These are phyloP conservation scores for Gelatoporia subvermispora DNA, from an alignment of 768 basidiomycete genomes.

Conservation along the genomic window DNA sequence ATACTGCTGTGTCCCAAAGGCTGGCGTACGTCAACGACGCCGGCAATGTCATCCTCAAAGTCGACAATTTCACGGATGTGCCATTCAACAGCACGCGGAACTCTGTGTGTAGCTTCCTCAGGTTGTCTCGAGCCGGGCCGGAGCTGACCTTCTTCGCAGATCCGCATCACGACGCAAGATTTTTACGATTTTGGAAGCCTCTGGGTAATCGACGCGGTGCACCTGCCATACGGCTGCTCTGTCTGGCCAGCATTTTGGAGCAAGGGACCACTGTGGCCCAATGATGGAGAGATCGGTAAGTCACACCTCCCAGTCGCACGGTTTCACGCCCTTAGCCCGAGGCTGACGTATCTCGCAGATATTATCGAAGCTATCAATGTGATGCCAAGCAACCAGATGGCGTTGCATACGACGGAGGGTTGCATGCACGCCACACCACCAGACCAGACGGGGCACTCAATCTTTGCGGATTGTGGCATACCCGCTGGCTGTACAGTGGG, in stretches of 20 bases:
- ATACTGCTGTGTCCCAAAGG: conserved; percentile 39
- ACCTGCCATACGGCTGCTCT: conserved; percentile 56
- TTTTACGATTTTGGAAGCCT: conserved; percentile 39
- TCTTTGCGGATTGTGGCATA: conserved; percentile 26
- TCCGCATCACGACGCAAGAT: conserved; percentile 42
- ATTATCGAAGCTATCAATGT: conserved; percentile 60
- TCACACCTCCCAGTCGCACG: background rate
- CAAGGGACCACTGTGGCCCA: conserved; percentile 36
- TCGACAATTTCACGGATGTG: conserved; percentile 65
- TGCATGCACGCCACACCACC: conserved; percentile 29
- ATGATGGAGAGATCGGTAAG: conserved; percentile 33
- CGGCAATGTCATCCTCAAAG: conserved; percentile 66
- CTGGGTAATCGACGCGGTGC: conserved; percentile 41
- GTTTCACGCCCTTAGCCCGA: background rate
- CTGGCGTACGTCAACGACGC: conserved; percentile 57
- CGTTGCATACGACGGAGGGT: conserved; percentile 44
- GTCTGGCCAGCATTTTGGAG: conserved; percentile 41
- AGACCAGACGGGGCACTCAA: conserved; percentile 29
- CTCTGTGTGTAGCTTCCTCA: conserved; percentile 38
- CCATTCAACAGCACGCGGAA: conserved; percentile 47
- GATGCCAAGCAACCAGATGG: conserved; percentile 47
- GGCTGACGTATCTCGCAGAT: conserved; percentile 33
- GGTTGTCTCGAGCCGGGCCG: too few species aligned
- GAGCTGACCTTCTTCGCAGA: conserved; percentile 19
- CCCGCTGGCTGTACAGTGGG: conserved; percentile 33